Evolutionary conservation across 805 yeast species (phyloP), one percentile per base, ranked within the genome.

Genomic region (Nakazawaea populi): DNA sequence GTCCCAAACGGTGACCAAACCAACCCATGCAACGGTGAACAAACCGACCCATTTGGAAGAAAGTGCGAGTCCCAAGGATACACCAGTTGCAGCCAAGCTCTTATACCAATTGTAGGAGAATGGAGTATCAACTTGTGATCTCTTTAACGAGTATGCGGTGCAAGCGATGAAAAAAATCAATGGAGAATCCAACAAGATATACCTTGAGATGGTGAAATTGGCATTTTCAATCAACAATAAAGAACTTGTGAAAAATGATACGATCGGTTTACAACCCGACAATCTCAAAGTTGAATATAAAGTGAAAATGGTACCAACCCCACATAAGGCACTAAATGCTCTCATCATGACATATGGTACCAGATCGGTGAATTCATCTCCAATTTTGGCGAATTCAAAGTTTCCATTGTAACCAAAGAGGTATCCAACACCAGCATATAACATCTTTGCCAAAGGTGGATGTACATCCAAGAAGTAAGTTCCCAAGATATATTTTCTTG

Each of bases 41-140:
- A 87, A 68, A 55, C 95, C 95, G 44, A 87, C 94, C 94, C 94
- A 87, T 67, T 87, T 87, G 34, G 91, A 80, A 28, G 87, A 78
- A 24, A 82, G 68, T 4, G 94, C 86, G 52, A 86, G 71, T 48
- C 94, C 95, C 52, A 87, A 68, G n/a, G 82, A 81, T 48, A 83
- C 63, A 57, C 87, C 87, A 42, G 88, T 75, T n/a, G 83, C 74
- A 31, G 81, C 30, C 57, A 87, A 67, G n/a, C 82, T 68, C 60
- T 76, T 82, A 62, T 65, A 80, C 80, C 91, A 83, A 27, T 63
- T 67, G 42, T 64, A 61, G 14, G 85, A 58, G 59, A 80, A 78
- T n/a, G 96, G 85, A 48, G 72, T 72, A 59, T 77, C 82, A 51
- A 79, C 66, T 68, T 86, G 88, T 62, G 82, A 79, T 63, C 79